Percentiles rank a stretch among this genome's conserved stretches.
Conservation (phyloP, 768 basidiomycete genomes). For the Tylopilus felleus region DNA sequence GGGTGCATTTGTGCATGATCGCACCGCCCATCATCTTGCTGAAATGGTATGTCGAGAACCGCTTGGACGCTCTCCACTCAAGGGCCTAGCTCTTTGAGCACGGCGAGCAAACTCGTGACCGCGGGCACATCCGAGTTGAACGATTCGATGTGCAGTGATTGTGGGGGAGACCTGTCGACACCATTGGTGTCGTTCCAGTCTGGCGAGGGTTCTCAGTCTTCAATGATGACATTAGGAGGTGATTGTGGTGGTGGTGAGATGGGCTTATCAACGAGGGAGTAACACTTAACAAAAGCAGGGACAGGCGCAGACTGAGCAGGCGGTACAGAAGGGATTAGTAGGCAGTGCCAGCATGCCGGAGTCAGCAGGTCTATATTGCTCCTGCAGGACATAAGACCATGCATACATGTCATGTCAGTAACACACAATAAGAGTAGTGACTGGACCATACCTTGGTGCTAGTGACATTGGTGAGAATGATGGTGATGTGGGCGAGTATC, state of each 20-base stretch:
- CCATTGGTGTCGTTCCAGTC: conserved; percentile 30
- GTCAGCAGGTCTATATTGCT: conserved; percentile 12
- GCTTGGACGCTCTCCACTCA: conserved; percentile 90
- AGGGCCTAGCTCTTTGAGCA: conserved; percentile 84
- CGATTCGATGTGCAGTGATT: conserved; percentile 36
- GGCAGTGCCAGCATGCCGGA: background rate
- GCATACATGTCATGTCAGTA: conserved; percentile 9
- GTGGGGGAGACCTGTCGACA: conserved; percentile 29
- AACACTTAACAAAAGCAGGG: conserved; percentile 71
- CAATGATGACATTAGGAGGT: conserved; percentile 48
- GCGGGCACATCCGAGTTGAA: conserved; percentile 57
- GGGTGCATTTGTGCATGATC: conserved; percentile 46
- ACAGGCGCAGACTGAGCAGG: conserved; percentile 33
- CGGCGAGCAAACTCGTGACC: conserved; percentile 79
- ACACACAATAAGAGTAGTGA: too few relatives aligned
- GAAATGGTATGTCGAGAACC: conserved; percentile 93
- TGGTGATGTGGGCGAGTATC: too few relatives aligned
- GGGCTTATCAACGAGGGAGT: conserved; percentile 78
- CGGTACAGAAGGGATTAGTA: conserved; percentile 21
- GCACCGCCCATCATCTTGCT: conserved; percentile 79
- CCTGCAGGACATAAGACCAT: background rate
- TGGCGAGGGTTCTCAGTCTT: conserved; percentile 27
- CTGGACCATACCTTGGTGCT: too few relatives aligned
- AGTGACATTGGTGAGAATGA: too few relatives aligned
- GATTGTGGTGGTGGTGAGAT: conserved; percentile 38